Base-by-base conservation (phyloP, 768 basidiomycete species). In the Dentipellis sp. region DNA sequence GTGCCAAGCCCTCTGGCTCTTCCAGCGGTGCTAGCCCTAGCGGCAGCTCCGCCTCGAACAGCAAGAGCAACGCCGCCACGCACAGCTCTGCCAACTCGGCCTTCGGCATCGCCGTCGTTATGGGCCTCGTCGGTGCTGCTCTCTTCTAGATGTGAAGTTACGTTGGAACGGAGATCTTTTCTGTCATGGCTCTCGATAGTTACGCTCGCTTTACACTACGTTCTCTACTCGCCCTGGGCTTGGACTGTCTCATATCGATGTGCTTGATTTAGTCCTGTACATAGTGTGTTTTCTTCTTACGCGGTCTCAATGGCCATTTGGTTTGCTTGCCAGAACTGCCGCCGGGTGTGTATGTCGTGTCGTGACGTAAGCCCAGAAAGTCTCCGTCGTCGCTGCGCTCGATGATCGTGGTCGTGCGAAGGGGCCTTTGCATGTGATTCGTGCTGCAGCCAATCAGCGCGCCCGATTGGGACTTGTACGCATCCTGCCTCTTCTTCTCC, bases 101-200 rank as follows among this genome's bases (percentile, higher is more conserved):
- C 0, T 69, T 75, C 60, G 76, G 79, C 14, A 60, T 81, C 22
- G 78, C 77, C 49, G 75, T 74, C 39, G 35, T 81, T 38, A 67
- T 83, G 64, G 79, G 80, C 19, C 61, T 82, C 46, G 66, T 80
- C 54, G 81, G 81, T 42, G 73, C 76, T 53, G 72, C 71, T 50
- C 68, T 82, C 19, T 70, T 81, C 54, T 80, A 68, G 72, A 56
- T 56, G 45, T 58, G 10, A 54, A 19, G 16, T 11, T 45, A 21
- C 36, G n/a, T 52, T 40, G 36, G 14, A 39, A 52, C 39, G 56
- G 1, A 22, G 17, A 49, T 23, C 22, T 49, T 17, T 22, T 49
- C 23, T 22, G 48, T 45, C 42, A 17, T 45, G 42, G 42, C 42
- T 45, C 19, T 17, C 42, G n/a, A 45, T 45, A 45, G 42, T 29